phyloP scores from a whole-genome alignment of 768 basidiomycete genomes.

The Daedaleopsis sinensis region DNA sequence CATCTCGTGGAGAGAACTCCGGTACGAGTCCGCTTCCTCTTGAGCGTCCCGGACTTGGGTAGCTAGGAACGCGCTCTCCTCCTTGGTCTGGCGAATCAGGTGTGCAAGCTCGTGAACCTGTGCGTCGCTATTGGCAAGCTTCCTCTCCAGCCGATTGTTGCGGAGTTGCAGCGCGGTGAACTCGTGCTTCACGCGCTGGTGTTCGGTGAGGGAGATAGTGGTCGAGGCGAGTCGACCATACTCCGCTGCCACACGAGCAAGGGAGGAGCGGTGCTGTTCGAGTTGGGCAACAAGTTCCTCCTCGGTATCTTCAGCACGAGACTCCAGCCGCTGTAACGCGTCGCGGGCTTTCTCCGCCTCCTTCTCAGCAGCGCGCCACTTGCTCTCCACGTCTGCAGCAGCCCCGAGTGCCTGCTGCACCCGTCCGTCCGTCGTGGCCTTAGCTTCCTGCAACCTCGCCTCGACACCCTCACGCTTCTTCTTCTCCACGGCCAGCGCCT shows the following conservation, averaged over 20 bases:
- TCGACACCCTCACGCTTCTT: slow-evolving; percentile 54
- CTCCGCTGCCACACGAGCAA: slow-evolving; percentile 53
- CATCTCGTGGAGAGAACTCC: slow-evolving; percentile 2
- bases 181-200: slow-evolving; percentile 27
- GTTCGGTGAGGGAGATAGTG: slow-evolving; percentile 24
- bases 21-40: slow-evolving; percentile 20
- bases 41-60: slow-evolving; percentile 26
- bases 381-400: slow-evolving; percentile 38
- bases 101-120: slow-evolving; percentile 68
- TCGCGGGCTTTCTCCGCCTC: slow-evolving; percentile 40
- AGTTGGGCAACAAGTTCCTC: slow-evolving; percentile 52
- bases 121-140: slow-evolving; percentile 65
- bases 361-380: slow-evolving; percentile 39
- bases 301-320: slow-evolving; percentile 42
- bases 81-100: slow-evolving; percentile 59
- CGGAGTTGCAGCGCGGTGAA: slow-evolving; percentile 47
- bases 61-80: slow-evolving; percentile 50
- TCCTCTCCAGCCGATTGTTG: slow-evolving; percentile 61
- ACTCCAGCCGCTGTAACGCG: slow-evolving; percentile 35
- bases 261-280: slow-evolving; percentile 48
- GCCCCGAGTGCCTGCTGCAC: slow-evolving; percentile 36
- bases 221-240: slow-evolving; percentile 37
- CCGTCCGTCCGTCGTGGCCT: slow-evolving; percentile 46
- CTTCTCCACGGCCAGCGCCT: slow-evolving; percentile 49
- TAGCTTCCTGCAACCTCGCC: slow-evolving; percentile 44